These are phyloP conservation scores for Eutrema japonicum DNA, from an alignment of 345 rosid species.

Conservation along the genomic window DNA sequence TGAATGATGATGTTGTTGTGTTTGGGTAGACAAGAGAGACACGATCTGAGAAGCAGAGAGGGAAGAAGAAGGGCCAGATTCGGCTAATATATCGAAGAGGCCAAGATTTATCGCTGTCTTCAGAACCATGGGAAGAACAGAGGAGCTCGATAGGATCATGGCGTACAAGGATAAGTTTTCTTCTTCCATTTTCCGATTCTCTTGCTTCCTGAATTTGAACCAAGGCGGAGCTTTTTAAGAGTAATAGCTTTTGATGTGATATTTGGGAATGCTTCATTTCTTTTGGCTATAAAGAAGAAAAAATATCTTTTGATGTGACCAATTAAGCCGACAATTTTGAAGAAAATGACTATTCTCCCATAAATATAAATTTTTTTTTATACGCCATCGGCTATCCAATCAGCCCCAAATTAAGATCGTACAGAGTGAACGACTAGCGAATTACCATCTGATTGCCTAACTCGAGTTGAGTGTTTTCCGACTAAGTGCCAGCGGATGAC, in stretches of 20 bases:
- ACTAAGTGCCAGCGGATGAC: too few relatives aligned
- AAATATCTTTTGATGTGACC: background rate
- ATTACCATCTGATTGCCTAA: too few relatives aligned
- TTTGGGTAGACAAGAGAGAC: constrained; percentile 15
- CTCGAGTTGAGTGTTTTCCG: too few relatives aligned
- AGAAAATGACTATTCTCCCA: background rate
- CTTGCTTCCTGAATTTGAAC: constrained; percentile 14
- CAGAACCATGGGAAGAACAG: constrained; percentile 44
- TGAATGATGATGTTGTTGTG: constrained; percentile 21
- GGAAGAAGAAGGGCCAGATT: constrained; percentile 17
- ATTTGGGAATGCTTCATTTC: background rate
- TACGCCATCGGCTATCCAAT: too few relatives aligned
- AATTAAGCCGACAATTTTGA: constrained; percentile 5
- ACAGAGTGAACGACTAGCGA: too few relatives aligned
- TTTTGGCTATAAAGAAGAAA: background rate
- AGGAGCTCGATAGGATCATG: constrained; percentile 34
- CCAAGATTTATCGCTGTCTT: constrained; percentile 41
- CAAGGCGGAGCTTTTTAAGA: background rate
- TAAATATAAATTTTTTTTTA: too few relatives aligned
- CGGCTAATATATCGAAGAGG: constrained; percentile 38
- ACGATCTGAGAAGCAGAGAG: constrained; percentile 36
- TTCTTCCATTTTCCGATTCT: constrained; percentile 37
- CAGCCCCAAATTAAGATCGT: too few relatives aligned
- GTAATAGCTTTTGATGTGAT: background rate
- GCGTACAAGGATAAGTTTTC: constrained; percentile 33